Evolutionary conservation across 179 eudicot genomes (phyloP).

Genomic region (Drosera spatulata): DNA sequence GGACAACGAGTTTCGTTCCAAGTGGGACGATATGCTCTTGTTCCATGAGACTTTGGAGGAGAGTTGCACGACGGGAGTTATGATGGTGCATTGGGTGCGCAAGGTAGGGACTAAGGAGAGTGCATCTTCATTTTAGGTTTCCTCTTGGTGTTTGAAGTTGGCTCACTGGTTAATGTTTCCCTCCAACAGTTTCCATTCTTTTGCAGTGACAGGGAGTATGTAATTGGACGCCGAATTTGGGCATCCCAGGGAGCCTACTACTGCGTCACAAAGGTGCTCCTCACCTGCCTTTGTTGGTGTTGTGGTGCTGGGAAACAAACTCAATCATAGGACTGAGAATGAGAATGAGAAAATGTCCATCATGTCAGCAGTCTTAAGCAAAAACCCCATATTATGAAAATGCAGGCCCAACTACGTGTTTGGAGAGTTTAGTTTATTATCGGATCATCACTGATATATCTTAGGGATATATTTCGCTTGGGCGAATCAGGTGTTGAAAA

Average conservation of each 20-base stretch:
- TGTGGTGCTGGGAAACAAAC: too few relatives aligned
- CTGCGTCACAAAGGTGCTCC: slow-evolving; percentile 84
- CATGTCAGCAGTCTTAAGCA: too few relatives aligned
- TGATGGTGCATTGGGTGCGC: slow-evolving; percentile 66
- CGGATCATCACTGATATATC: too few relatives aligned
- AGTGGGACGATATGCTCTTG: slow-evolving; percentile 89
- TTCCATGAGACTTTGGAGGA: slow-evolving; percentile 54
- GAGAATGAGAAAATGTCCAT: too few relatives aligned
- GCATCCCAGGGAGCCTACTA: slow-evolving; percentile 65
- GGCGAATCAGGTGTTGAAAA: too few relatives aligned
- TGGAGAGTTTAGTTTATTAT: too few relatives aligned
- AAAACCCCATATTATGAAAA: too few relatives aligned
- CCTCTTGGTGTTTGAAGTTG: background rate
- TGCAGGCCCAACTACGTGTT: too few relatives aligned
- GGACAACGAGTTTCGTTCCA: slow-evolving; percentile 83
- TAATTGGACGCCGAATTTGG: slow-evolving; percentile 88
- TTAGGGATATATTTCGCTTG: too few relatives aligned
- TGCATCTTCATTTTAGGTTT: background rate
- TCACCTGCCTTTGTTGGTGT: background rate
- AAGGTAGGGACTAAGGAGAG: slow-evolving; percentile 42
- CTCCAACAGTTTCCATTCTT: slow-evolving; percentile 81
- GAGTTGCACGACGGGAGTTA: slow-evolving; percentile 65
- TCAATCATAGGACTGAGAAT: too few relatives aligned
- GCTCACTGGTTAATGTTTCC: too few relatives aligned
- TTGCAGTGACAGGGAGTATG: slow-evolving; percentile 95